Evolutionary conservation across 2,329 filamentous ascomycete species (phyloP).

Genomic region (Pseudogymnoascus destructans): DNA sequence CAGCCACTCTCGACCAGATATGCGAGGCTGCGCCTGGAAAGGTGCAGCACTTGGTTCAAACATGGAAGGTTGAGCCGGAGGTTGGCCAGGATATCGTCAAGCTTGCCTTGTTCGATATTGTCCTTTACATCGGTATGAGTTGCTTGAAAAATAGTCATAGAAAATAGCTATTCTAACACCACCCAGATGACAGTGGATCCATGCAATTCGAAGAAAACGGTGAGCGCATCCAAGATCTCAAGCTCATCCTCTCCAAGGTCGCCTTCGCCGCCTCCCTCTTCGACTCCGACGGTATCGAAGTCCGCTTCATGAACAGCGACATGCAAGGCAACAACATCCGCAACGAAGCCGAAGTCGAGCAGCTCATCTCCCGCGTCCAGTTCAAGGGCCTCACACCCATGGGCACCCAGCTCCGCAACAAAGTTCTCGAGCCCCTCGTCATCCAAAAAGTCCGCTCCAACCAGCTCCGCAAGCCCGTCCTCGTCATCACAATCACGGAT

Average conservation of each 20-base stretch:
- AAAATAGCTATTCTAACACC: not conserved
- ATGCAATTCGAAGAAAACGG: constrained; percentile 57
- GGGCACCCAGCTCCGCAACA: constrained; percentile 47
- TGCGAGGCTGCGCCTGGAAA: constrained; percentile 10
- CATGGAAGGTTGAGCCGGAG: constrained; percentile 24
- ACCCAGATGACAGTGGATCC: constrained; percentile 50
- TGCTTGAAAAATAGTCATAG: not conserved
- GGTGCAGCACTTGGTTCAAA: constrained; percentile 20
- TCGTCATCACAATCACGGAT: constrained; percentile 53
- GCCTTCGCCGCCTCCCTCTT: constrained; percentile 55
- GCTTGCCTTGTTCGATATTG: constrained; percentile 25
- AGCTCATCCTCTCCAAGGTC: constrained; percentile 49
- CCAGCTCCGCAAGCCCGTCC: constrained; percentile 47
- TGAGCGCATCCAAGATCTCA: constrained; percentile 52
- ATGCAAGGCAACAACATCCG: constrained; percentile 40
- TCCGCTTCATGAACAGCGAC: constrained; percentile 58
- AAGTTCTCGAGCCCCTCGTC: constrained; percentile 50
- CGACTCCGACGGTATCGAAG: constrained; percentile 52
- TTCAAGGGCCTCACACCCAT: constrained; percentile 56
- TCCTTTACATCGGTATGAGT: constrained; percentile 24
- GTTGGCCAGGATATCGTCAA: constrained; percentile 26
- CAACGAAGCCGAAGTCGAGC: constrained; percentile 42
- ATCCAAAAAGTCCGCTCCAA: constrained; percentile 37
- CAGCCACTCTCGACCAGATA: constrained; percentile 12
- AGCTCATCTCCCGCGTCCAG: constrained; percentile 42